Percentiles rank a stretch among this genome's conserved stretches.
phyloP scores from a whole-genome alignment of 768 basidiomycete species.

The Leccinum broughii region DNA sequence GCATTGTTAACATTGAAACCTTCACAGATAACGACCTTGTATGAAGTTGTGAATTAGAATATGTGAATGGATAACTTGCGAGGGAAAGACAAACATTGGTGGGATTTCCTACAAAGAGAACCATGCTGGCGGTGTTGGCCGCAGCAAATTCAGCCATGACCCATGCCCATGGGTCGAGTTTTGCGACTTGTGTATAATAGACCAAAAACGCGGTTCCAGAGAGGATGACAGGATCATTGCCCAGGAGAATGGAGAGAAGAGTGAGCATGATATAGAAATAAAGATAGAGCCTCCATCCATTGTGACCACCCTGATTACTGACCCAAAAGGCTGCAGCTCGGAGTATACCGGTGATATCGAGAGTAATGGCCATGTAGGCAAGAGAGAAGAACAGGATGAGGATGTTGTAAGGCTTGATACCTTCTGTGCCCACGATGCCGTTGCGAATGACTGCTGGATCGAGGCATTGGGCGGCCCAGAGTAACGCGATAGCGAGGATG shows the following conservation, averaged over 20 bases:
- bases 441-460: conserved; percentile 51
- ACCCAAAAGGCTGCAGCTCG: conserved; percentile 90
- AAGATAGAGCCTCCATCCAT: conserved; percentile 71
- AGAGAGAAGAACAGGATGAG: conserved; percentile 90
- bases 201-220: conserved; percentile 89
- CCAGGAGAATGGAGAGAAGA: conserved; percentile 73
- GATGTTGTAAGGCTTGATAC: conserved; percentile 89
- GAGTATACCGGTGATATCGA: conserved; percentile 87
- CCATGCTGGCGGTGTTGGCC: conserved; percentile 77
- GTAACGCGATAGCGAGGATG: conserved; percentile 48
- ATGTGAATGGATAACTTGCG: background rate
- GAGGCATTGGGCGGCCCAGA: conserved; percentile 59
- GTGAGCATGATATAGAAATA: conserved; percentile 87
- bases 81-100: conserved; percentile 59
- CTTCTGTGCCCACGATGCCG: conserved; percentile 79
- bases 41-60: background rate
- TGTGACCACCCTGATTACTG: conserved; percentile 71
- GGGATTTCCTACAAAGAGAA: conserved; percentile 83
- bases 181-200: conserved; percentile 72
- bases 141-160: conserved; percentile 75
- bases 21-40: conserved; percentile 74
- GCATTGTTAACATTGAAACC: conserved; percentile 79
- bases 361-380: conserved; percentile 89
- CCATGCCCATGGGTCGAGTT: conserved; percentile 60
- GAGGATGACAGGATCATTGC: conserved; percentile 92